These are phyloP conservation scores for Phaeoacremonium minimum DNA, from an alignment of 2,329 filamentous ascomycete genomes.

Conservation along the genomic window DNA sequence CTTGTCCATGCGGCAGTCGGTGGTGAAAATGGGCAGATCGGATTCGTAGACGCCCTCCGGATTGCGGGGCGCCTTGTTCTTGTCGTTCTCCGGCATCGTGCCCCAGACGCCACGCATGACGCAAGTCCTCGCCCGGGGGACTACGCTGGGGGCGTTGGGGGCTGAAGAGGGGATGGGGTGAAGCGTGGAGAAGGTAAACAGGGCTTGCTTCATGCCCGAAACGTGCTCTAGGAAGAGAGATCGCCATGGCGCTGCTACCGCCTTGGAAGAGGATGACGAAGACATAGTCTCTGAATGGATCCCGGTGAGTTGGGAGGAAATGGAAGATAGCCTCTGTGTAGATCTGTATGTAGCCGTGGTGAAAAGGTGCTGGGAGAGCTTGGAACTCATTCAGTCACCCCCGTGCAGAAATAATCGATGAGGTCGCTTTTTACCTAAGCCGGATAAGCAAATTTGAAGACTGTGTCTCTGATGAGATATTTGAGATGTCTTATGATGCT, in stretches of 20 bases:
- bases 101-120: conserved; percentile 85
- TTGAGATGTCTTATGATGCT: too few species aligned
- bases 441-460: too few species aligned
- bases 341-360: too few species aligned
- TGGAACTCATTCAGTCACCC: too few species aligned
- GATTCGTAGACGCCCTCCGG: conserved; percentile 59
- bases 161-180: conserved; percentile 24
- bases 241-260: conserved; percentile 46
- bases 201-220: conserved; percentile 38
- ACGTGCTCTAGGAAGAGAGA: conserved; percentile 47
- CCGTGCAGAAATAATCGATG: too few species aligned
- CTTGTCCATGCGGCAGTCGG: conserved; percentile 86
- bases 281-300: too few species aligned
- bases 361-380: too few species aligned
- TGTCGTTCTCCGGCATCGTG: conserved; percentile 64
- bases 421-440: too few species aligned
- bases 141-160: conserved; percentile 25
- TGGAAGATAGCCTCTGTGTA: too few species aligned
- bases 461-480: too few species aligned
- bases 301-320: too few species aligned
- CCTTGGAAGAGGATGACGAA: too few species aligned
- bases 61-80: conserved; percentile 71
- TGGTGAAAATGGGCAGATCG: conserved; percentile 80
- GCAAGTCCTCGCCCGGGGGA: conserved; percentile 68
- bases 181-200: conserved; percentile 47